Evolutionary conservation across 345 rosid species (phyloP), one percentile per base, ranked within the genome.

Genomic region (Kandelia obovata): DNA sequence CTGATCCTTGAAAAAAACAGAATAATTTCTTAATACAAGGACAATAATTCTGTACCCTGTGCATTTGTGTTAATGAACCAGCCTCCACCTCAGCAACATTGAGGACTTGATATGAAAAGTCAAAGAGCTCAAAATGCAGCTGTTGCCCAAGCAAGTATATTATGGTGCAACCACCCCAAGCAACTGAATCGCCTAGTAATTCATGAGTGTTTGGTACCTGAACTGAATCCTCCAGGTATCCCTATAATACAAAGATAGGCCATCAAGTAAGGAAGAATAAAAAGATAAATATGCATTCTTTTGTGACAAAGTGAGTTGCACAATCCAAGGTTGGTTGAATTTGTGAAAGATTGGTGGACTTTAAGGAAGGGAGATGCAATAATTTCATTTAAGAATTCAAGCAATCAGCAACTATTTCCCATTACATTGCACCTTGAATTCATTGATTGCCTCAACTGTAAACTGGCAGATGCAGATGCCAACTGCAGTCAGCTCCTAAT

Each of bases 121-220:
- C 97, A 68, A 96, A 92, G 56, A 90, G 87, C 90, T 96, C 98
- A 77, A 92, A 96, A 78, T 90, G 99, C 77, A 96, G 88, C 81
- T 92, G 96, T 67, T 95, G 99, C 26, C 99, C 99, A 16, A 95
- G 99, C 80, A 92, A 78, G 87, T 89, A 92, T 46, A 92, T 87
- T 70, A 95, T 86, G 65, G 99, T 95, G 74, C 99, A 95, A 58
- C 99, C 96, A 65, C 99, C 99, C 98, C 99, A 92, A 53, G 99
- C 97, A 68, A 92, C 83, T 13, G 97, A 90, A 74, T 95, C 99
- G 7, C 97, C 99, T 16, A 90, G 86, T 67, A 82, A 73, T 71
- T 92, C 94, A 20, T 83, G 80, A 75, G 83, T 91, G 56, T 61
- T 81, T 25, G 82, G 71, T 26, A 71, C 76, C 66, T 80, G 84